Evolutionary conservation across 2,329 filamentous ascomycete species (phyloP), one percentile per base, ranked within the genome.

Genomic region (Claviceps digitariae): DNA sequence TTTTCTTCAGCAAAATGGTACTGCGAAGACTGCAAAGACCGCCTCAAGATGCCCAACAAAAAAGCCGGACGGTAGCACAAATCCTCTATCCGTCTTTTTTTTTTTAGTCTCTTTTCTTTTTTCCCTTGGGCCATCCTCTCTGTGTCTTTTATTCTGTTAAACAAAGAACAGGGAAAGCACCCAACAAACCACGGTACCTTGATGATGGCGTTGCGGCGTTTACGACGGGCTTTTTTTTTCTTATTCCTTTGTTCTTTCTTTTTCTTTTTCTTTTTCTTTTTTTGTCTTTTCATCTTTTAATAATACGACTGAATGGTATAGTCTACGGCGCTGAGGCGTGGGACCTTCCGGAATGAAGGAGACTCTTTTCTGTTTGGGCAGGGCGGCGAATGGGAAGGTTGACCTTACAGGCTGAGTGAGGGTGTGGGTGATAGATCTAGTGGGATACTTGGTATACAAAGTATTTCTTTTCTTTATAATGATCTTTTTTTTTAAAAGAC

Each of bases 1-100:
- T 48, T n/a, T 29, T 47, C 4, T 31, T n/a, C 25, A 87, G 84
- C 83, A 51, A 88, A 87, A 79, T 90, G 86, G 86, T 90, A 86
- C 62, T 90, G 86, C 65, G 83, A 86, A 57, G 84, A 88, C 62
- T 90, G 86, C 68, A 87, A 87, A 64, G 81, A 84, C 58, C 76
- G 76, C 48, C 71, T 84, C 59, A 78, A 78, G 62, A 72, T 75
- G 53, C 71, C 71, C 53, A 74, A 75, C 48, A 81, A 77, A 62
- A 78, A 78, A 60, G 61, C 69, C 13, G 71, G 71, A 45, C 72
- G 75, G 61, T 77, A 67, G 45, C 43, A 17, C 8, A 21, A 43
- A 9, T 43, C n/a, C 12, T 43, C 9, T 10, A 21, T 9, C 21
- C 20, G 13, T 43, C 21, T 43, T 34, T 21, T 9, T 43, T 34